phyloP scores from a whole-genome alignment of 257 asterid genomes.

The Nicotiana attenuata region DNA sequence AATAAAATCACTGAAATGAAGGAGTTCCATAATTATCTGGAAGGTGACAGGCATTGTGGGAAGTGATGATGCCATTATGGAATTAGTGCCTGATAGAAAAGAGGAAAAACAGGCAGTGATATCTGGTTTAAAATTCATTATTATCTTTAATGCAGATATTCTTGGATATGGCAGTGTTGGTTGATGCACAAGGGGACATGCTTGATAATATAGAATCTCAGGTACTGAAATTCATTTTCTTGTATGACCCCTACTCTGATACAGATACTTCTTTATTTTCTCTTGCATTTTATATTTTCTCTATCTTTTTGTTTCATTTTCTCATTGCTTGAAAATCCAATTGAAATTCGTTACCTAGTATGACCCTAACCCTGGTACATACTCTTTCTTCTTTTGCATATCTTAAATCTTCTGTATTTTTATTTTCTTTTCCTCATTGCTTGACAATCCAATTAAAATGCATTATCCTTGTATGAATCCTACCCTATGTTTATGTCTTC shows the following conservation, averaged over 20 bases:
- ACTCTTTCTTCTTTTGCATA: neutral
- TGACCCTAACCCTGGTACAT: neutral
- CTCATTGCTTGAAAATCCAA: neutral
- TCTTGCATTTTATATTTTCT: neutral
- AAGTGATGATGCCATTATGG: neutral
- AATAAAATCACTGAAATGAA: neutral
- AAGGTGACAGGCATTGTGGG: neutral
- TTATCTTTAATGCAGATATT: constrained; percentile 45
- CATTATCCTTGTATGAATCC: neutral
- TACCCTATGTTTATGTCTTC: neutral
- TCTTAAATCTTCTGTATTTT: neutral
- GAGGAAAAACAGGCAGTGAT: neutral
- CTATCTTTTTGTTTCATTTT: neutral
- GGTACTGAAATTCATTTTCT: constrained; percentile 29
- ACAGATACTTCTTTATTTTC: neutral
- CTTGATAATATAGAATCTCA: constrained; percentile 90
- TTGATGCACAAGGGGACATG: constrained; percentile 95
- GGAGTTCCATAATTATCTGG: neutral
- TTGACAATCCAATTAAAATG: neutral
- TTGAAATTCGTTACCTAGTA: neutral
- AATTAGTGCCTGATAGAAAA: neutral
- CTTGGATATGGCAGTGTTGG: constrained; percentile 94
- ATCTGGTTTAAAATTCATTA: neutral
- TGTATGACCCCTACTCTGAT: neutral
- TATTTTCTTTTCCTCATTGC: neutral